Evolutionary conservation across 768 basidiomycete genomes (phyloP), one percentile per base, ranked within the genome.

Genomic region (Tephrocybe rancida): DNA sequence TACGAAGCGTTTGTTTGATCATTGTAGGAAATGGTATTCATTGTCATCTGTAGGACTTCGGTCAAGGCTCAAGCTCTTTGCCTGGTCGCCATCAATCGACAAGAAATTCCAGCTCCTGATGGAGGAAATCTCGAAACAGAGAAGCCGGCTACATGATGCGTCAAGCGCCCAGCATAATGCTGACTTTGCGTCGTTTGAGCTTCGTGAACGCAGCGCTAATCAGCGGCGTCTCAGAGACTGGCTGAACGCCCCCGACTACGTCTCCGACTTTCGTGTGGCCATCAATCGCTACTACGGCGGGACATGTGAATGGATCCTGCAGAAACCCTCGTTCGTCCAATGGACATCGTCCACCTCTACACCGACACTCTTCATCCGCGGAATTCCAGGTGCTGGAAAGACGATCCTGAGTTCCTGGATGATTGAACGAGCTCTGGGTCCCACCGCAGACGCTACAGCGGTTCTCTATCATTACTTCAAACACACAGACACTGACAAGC

Each of bases 391-490:
- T 1, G 45, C 55, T 2, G 55, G 55, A 3, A 56, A 56, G 39
- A 52, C 55, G 3, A 21, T 56, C 8, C 30, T 56, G 38, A 56
- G 46, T 21, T 52, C 55, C 7, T 52, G 55, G 55, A 38, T 56
- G 10, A 52, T 56, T 41, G 42, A 37, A 5, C 2, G 47, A 18
- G 24, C 30, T 13, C 38, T 22, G 2, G 26, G n/a, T 22, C 27
- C 18, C 3, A 24, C 3, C 0, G 9, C 26, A 16, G 11, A n/a
- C 1, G 27, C 48, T 18, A 18, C 24, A 16, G 16, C 51, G 2
- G 26, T 48, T 7, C 35, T 56, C 22, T 52, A 52, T 37, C 55
- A 56, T 25, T 52, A 47, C 16, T 56, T 56, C 46, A 56, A 56
- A 13, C 7, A 30, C 29, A 30, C 29, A 5, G 29, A 30, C 29